Evolutionary conservation across 2,329 filamentous ascomycete species (phyloP).

Genomic region (Epichloe typhina): DNA sequence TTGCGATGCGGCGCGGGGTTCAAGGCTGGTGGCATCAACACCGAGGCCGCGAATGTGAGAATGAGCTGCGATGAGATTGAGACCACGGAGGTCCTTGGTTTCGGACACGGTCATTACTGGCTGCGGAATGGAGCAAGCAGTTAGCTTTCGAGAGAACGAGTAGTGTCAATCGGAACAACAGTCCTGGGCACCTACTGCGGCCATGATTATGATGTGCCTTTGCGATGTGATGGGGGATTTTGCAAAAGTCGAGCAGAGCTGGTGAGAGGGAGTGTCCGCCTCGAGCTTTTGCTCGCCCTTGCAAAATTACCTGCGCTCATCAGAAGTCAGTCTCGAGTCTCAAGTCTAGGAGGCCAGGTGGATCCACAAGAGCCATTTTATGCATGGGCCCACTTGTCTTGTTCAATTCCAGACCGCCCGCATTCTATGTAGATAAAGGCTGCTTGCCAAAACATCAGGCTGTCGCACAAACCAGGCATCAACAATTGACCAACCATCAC

Average conservation of each 20-base stretch:
- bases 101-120: constrained; percentile 72
- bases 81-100: constrained; percentile 85
- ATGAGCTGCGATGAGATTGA: constrained; percentile 96
- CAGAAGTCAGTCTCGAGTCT: too few relatives aligned
- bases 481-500: too few relatives aligned
- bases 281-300: constrained; percentile 1
- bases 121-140: constrained; percentile 20
- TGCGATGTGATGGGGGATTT: neutral
- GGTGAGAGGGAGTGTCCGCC: neutral
- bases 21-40: constrained; percentile 81
- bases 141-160: neutral
- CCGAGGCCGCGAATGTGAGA: constrained; percentile 95
- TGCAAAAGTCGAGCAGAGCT: neutral
- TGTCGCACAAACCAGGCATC: neutral
- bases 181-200: constrained; percentile 31
- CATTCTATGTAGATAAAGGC: too few relatives aligned
- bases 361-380: neutral
- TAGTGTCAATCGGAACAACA: neutral
- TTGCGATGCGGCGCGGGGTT: constrained; percentile 74
- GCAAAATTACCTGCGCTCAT: constrained; percentile 3
- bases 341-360: neutral
- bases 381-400: neutral
- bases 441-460: too few relatives aligned
- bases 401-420: neutral
- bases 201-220: constrained; percentile 26